Base-by-base conservation (phyloP, 495 filamentous ascomycete genomes). In the Bacidia rubella region DNA sequence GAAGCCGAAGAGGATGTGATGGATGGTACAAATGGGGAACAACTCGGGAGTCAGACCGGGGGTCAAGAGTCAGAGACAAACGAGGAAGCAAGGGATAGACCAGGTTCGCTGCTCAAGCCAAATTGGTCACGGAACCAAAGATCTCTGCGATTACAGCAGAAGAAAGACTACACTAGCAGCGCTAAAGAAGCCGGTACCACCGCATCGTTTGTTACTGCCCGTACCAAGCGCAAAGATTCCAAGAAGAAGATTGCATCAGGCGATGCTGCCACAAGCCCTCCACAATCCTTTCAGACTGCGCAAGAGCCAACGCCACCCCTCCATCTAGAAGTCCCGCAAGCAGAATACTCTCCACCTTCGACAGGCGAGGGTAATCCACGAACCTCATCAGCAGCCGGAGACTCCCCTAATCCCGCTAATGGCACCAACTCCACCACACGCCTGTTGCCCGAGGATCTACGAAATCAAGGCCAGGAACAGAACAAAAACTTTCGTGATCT, bases 41-140 rank as follows among this genome's bases (percentile, higher is more conserved):
- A 57, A 39, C 53, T 55, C 21, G 54, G 47, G 22, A 58, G 59
- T 43, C 48, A 54, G 27, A 29, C 27, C 60, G 63, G 44, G 47
- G 53, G 25, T 47, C 39, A 25, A 62, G 57, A 40, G 58, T 57
- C 59, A 62, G 29, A 15, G 17, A 22, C 17, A 25, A 46, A 25
- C 23, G 32, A 45, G 7, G 21, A 38, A 26, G 23, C 17, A 20
- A 9, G 42, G 21, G 48, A 52, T 23, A 41, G 19, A 29, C 23
- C 49, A 20, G 20, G 22, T 21, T 20, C 25, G 22, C 23, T 43
- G 11, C 32, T 35, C 9, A 46, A 54, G 4, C 32, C 47, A 39
- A 40, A 51, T 1, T 29, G 50, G 7, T 39, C 48, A 32, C 42
- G 27, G 11, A 35, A 54, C 25, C 27, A 15, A 2, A 51, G 49